These are phyloP conservation scores for Cyclotella baltica DNA, from an alignment of 108 stramenopile genomes.

Conservation along the genomic window DNA sequence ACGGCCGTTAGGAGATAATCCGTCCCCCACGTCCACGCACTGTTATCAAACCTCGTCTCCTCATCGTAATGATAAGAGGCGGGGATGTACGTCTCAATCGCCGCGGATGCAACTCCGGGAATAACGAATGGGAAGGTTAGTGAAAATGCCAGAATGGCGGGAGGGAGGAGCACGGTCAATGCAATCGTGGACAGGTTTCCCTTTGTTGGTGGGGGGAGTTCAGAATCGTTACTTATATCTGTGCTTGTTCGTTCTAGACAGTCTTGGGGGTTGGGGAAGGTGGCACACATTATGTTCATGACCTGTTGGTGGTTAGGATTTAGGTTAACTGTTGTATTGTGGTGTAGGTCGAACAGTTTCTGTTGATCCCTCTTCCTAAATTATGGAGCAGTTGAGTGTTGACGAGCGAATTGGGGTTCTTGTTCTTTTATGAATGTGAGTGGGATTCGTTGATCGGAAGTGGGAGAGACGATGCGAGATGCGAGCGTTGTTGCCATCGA, in stretches of 20 bases:
- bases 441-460: no score
- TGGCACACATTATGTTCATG: background rate
- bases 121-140: constrained; percentile 53
- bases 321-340: no score
- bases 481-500: no score
- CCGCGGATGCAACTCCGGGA: constrained; percentile 59
- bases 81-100: constrained; percentile 54
- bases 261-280: constrained; percentile 7
- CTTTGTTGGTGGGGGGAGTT: background rate
- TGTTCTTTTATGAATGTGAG: no score
- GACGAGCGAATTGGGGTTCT: no score
- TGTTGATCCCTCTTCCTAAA: no score
- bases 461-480: no score
- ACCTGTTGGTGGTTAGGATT: no score
- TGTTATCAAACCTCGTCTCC: constrained; percentile 76
- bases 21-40: constrained; percentile 82
- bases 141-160: constrained; percentile 31
- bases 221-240: background rate
- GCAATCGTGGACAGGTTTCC: background rate
- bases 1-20: constrained; percentile 76
- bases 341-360: no score
- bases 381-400: no score
- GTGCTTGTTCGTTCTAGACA: background rate
- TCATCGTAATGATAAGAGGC: constrained; percentile 64
- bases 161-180: background rate